Conservation (phyloP, 169 alveolate genomes). For the Perkinsus chesapeaki region DNA sequence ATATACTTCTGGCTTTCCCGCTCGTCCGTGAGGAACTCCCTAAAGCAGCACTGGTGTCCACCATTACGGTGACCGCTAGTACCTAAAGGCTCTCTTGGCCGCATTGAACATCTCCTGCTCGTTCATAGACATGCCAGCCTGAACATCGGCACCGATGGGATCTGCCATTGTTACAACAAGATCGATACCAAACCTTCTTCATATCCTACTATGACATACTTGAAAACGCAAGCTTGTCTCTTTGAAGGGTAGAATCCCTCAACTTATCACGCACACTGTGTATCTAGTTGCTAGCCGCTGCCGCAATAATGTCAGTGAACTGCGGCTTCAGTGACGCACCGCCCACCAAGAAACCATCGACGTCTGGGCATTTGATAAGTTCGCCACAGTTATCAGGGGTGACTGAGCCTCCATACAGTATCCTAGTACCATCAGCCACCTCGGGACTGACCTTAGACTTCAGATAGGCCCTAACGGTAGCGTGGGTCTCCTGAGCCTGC, state of each 20-base stretch:
- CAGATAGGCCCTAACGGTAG: conserved; percentile 66
- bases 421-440: conserved; percentile 74
- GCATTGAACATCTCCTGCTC: neutral
- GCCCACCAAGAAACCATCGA: conserved; percentile 99
- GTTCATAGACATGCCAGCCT: neutral
- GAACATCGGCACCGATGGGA: neutral
- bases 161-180: neutral
- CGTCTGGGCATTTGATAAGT: conserved; percentile 75
- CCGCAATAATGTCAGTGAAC: conserved; percentile 82
- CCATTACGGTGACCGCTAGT: neutral
- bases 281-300: conserved; percentile 31
- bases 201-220: neutral
- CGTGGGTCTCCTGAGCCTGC: conserved; percentile 93
- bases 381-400: conserved; percentile 86
- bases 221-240: neutral
- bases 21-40: neutral
- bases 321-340: conserved; percentile 95
- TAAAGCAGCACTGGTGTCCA: neutral
- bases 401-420: conserved; percentile 98
- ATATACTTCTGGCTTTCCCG: neutral
- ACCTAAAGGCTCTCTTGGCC: neutral
- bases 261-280: neutral
- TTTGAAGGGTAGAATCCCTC: neutral
- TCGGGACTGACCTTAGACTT: conserved; percentile 62
- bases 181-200: neutral